These are phyloP conservation scores for Populus ilicifolia DNA, from an alignment of 345 rosid species.

Conservation along the genomic window DNA sequence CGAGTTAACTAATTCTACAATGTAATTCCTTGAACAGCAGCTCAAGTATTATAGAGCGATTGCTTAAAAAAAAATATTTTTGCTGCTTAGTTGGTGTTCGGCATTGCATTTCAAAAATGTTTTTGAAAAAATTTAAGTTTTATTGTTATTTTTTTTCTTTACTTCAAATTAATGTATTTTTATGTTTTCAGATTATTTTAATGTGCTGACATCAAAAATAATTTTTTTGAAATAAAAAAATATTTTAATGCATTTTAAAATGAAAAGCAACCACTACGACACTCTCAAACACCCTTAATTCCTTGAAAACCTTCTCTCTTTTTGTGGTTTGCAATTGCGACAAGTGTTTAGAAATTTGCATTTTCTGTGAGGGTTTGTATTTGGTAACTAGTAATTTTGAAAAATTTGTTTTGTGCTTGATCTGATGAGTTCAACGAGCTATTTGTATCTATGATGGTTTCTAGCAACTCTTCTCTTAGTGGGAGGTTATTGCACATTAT, in stretches of 20 bases:
- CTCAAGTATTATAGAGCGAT: not conserved
- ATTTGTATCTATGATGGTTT: not conserved
- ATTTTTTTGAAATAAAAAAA: too few relatives aligned
- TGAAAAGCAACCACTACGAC: too few relatives aligned
- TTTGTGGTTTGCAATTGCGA: not conserved
- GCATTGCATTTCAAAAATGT: rapidly evolving
- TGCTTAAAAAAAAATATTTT: too few relatives aligned
- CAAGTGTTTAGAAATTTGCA: not conserved
- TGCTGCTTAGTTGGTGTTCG: too few relatives aligned
- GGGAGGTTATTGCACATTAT: not conserved
- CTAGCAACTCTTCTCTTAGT: not conserved
- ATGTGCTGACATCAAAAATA: too few relatives aligned
- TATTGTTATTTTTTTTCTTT: too few relatives aligned
- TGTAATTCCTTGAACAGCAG: not conserved
- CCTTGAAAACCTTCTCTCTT: not conserved
- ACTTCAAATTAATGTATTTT: too few relatives aligned
- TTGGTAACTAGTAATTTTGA: not conserved
- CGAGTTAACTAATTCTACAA: too few relatives aligned
- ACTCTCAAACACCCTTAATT: not conserved
- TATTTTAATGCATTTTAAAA: too few relatives aligned
- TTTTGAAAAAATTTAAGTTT: too few relatives aligned
- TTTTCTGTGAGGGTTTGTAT: not conserved
- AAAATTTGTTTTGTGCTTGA: not conserved
- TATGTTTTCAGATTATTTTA: too few relatives aligned
- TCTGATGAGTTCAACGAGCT: not conserved